Base-by-base conservation (phyloP, 1,284 basidiomycete species). In the Afroboletus lepidellus region DNA sequence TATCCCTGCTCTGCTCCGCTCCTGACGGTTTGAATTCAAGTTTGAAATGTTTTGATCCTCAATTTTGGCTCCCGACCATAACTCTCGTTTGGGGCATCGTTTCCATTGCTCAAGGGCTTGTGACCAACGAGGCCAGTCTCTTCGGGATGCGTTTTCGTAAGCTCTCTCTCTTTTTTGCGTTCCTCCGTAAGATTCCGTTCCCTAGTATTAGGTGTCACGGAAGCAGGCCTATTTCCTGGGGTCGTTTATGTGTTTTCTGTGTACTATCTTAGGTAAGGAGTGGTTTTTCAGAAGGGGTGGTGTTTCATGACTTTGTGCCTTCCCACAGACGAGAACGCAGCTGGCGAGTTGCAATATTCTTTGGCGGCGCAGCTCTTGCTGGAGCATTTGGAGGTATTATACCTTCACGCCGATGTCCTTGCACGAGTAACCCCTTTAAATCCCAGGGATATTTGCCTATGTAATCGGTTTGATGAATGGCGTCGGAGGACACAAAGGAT, bases 151-250 rank as follows among this genome's bases (percentile, higher is more conserved):
- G 82, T 36, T 77, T 82, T 59, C 67, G 81, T 78, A 49, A 46
- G 72, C 60, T 27, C 44, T 24, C 55, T 41, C n/a, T 29, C 7
- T 38, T 39, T 13, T 12, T 43, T 18, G 5, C 7, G 30, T n/a
- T 11, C 9, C 20, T 45, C 6, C 32, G 23, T 33, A 12, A 25
- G 23, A 34, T 48, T 16, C 32, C 3, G 34, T n/a, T n/a, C 29
- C 5, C 15, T 46, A 82, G 79, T 81, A 38, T 72, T 83, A 3
- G 81, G 81, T 21, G 70, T 71, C 5, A 74, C 78, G 0, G 81
- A 83, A 65, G 79, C 80, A 7, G 81, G 81, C 24, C 56, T 84
- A 34, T 84, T 84, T 60, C 82, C 82, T 5, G 83, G 83, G n/a
- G 74, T 77, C 3, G 73, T 84, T 13, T 85, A 79, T 58, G 62